Conservation (phyloP, 495 filamentous ascomycete genomes). For the Jackrogersella minutella region DNA sequence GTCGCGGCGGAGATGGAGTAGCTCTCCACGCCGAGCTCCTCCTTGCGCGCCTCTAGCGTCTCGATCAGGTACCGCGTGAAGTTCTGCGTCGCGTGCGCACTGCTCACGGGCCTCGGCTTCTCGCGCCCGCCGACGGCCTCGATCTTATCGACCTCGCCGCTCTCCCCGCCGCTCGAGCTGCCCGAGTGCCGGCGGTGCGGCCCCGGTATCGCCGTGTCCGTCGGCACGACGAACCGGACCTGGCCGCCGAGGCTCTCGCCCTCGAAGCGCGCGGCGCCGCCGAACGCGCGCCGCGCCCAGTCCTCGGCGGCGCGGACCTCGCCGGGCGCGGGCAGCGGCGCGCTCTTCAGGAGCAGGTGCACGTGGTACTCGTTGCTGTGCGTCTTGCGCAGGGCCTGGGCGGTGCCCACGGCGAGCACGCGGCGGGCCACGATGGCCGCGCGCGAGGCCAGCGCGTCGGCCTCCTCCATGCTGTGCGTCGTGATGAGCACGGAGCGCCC, state of each 20-base stretch:
- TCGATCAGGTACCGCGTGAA: constrained; percentile 66
- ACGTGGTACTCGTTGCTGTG: constrained; percentile 65
- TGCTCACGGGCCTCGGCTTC: background rate
- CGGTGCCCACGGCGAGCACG: constrained; percentile 68
- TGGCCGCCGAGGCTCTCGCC: constrained; percentile 74
- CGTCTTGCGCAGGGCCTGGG: constrained; percentile 58
- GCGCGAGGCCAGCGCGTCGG: constrained; percentile 67
- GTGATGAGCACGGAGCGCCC: constrained; percentile 64
- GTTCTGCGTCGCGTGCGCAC: constrained; percentile 35
- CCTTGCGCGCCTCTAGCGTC: constrained; percentile 66
- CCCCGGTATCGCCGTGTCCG: constrained; percentile 30
- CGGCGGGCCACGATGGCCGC: constrained; percentile 67
- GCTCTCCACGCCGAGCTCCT: constrained; percentile 67
- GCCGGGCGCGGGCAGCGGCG: constrained; percentile 64
- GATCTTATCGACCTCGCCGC: background rate
- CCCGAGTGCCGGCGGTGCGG: background rate
- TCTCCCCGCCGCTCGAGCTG: background rate
- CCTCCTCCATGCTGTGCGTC: constrained; percentile 75
- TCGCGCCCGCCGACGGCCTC: constrained; percentile 10
- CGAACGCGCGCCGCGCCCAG: constrained; percentile 65
- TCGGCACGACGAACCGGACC: constrained; percentile 71
- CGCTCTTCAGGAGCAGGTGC: constrained; percentile 68
- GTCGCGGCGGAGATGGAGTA: constrained; percentile 75
- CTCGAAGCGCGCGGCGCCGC: constrained; percentile 63
- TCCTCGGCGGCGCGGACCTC: constrained; percentile 66